Conservation (phyloP, 495 filamentous ascomycete species). For the Podospora australis region DNA sequence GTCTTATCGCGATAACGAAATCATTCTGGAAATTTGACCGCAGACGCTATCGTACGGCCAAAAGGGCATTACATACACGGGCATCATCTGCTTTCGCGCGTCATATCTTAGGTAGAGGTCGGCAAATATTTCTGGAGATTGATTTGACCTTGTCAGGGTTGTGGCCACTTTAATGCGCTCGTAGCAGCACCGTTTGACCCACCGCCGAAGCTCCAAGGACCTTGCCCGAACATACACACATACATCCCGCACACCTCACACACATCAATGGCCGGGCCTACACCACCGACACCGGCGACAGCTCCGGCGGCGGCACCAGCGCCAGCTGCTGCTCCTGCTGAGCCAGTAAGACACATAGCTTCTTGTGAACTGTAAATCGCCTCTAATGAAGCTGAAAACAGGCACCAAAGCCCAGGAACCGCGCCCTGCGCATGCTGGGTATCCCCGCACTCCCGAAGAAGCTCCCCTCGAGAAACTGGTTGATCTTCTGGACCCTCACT, state of each 20-base stretch:
- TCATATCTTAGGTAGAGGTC: constrained; percentile 6
- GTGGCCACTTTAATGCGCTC: constrained; percentile 19
- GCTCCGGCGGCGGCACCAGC: constrained; percentile 11
- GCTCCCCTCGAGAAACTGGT: constrained; percentile 95
- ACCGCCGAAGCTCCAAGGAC: constrained; percentile 10
- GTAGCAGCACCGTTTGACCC: constrained; percentile 14
- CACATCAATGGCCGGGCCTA: constrained; percentile 22
- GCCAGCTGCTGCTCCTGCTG: constrained; percentile 10
- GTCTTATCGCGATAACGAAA: constrained; percentile 5
- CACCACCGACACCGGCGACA: constrained; percentile 14
- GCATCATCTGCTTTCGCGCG: background rate
- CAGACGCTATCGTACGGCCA: too few relatives aligned
- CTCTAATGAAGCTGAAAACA: too few relatives aligned
- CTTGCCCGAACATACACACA: too few relatives aligned
- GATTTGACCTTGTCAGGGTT: too few relatives aligned
- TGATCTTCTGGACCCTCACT: constrained; percentile 81
- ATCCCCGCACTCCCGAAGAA: constrained; percentile 73
- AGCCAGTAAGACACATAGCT: constrained; percentile 11
- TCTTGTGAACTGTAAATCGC: background rate
- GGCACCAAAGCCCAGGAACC: constrained; percentile 52
- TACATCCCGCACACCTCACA: constrained; percentile 1
- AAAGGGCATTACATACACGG: too few relatives aligned
- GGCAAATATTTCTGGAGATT: too few relatives aligned
- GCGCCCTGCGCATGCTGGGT: constrained; percentile 69
- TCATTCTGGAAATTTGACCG: constrained; percentile 2